A percentile compares a stretch with the other conserved stretches of the same genome.
phyloP scores from a whole-genome alignment of 495 filamentous ascomycete species.

The Trichoderma parareesei region DNA sequence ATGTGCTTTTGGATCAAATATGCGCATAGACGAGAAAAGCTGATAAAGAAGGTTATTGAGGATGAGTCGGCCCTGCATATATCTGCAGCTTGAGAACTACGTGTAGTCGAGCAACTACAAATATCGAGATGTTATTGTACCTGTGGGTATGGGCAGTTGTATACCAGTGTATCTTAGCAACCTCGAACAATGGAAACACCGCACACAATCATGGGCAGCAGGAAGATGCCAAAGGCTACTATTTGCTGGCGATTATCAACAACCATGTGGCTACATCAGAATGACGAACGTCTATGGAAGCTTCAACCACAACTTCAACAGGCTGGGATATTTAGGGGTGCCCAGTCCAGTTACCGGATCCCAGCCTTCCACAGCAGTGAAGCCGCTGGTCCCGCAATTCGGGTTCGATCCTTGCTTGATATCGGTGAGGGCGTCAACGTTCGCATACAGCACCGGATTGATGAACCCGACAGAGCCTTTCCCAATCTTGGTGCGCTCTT shows the following conservation, averaged over 20 bases:
- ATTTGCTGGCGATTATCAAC: background rate
- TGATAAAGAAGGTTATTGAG: constrained; percentile 14
- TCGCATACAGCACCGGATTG: constrained; percentile 29
- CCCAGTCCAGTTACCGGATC: constrained; percentile 44
- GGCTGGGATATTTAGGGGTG: background rate
- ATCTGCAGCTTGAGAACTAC: background rate
- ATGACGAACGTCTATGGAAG: background rate
- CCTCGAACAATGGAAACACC: no score
- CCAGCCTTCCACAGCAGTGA: constrained; percentile 39
- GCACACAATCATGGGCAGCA: no score
- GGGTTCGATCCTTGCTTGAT: constrained; percentile 39
- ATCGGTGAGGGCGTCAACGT: constrained; percentile 35
- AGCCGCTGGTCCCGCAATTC: constrained; percentile 42
- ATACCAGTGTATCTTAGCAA: no score
- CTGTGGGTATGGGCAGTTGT: no score
- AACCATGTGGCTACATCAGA: background rate
- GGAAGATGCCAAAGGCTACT: no score
- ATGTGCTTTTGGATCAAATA: constrained; percentile 30
- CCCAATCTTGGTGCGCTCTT: constrained; percentile 41
- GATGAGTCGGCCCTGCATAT: background rate
- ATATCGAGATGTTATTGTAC: no score
- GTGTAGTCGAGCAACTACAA: no score
- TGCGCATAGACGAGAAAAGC: constrained; percentile 35
- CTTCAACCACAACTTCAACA: background rate
- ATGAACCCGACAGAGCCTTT: constrained; percentile 52